Evolutionary conservation across 2,329 filamentous ascomycete genomes (phyloP).

Genomic region (Penicillium sp.): DNA sequence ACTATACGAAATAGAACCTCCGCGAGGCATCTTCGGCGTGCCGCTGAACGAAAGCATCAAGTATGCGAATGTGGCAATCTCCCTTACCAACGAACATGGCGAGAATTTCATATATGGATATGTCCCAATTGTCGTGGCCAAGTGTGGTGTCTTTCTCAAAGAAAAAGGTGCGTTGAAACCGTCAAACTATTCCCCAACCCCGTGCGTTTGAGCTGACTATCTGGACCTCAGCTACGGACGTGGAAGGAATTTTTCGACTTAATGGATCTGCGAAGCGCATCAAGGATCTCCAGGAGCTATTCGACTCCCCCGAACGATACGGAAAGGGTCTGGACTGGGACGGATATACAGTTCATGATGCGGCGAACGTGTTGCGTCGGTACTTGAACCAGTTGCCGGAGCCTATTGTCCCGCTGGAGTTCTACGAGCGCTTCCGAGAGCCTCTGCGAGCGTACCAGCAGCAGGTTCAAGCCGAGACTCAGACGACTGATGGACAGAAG

Average conservation of each 20-base stretch:
- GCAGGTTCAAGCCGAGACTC: slow-evolving; percentile 70
- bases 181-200: background rate
- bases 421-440: slow-evolving; percentile 88
- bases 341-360: slow-evolving; percentile 97
- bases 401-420: slow-evolving; percentile 89
- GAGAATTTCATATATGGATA: slow-evolving; percentile 98
- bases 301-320: slow-evolving; percentile 92
- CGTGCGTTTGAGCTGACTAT: slow-evolving; percentile 23
- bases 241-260: slow-evolving; percentile 95
- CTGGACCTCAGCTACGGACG: slow-evolving; percentile 70
- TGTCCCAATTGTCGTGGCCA: slow-evolving; percentile 96
- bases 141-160: slow-evolving; percentile 95
- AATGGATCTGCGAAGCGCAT: slow-evolving; percentile 97
- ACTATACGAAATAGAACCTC: slow-evolving; percentile 26
- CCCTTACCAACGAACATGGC: slow-evolving; percentile 85
- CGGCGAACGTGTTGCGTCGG: slow-evolving; percentile 89
- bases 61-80: slow-evolving; percentile 98
- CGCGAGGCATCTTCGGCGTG: slow-evolving; percentile 87
- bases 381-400: slow-evolving; percentile 97
- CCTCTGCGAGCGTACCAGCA: slow-evolving; percentile 71
- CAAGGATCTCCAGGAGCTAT: slow-evolving; percentile 88
- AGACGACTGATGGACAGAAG: slow-evolving; percentile 68
- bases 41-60: slow-evolving; percentile 91
- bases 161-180: slow-evolving; percentile 76
- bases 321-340: slow-evolving; percentile 97